phyloP scores from a whole-genome alignment of 1,139 yeast genomes.

The Kurtzmaniella quercitrusa region DNA sequence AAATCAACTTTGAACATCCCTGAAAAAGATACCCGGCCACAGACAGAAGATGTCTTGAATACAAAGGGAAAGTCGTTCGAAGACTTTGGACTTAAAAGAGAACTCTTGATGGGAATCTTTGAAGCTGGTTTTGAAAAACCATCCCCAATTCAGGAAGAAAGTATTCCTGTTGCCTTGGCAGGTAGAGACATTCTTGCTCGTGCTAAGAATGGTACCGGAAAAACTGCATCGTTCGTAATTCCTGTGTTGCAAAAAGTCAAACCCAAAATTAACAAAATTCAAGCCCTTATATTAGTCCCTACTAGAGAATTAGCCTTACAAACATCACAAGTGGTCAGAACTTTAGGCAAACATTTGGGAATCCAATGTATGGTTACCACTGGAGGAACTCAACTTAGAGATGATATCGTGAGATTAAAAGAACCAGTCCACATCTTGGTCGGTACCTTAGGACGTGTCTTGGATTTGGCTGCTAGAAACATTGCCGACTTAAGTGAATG shows the following conservation, averaged over 20 bases:
- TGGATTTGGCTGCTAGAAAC: slow-evolving; percentile 86
- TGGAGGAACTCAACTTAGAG: slow-evolving; percentile 94
- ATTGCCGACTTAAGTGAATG: slow-evolving; percentile 87
- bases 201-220: slow-evolving; percentile 98
- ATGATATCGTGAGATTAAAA: slow-evolving; percentile 87
- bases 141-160: slow-evolving; percentile 96
- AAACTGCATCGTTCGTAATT: slow-evolving; percentile 92
- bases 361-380: slow-evolving; percentile 97
- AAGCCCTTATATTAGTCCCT: slow-evolving; percentile 85
- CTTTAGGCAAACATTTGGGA: slow-evolving; percentile 93
- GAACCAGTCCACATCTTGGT: slow-evolving; percentile 91
- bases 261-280: slow-evolving; percentile 81
- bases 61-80: slow-evolving; percentile 92
- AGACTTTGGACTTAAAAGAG: slow-evolving; percentile 87
- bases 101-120: slow-evolving; percentile 94
- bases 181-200: slow-evolving; percentile 97
- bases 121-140: slow-evolving; percentile 99
- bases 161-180: slow-evolving; percentile 91
- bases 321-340: slow-evolving; percentile 94
- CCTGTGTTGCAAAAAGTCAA: slow-evolving; percentile 83
- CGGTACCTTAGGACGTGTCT: slow-evolving; percentile 95
- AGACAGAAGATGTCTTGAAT: slow-evolving; percentile 91
- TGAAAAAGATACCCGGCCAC: slow-evolving; percentile 82
- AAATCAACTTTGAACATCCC: slow-evolving; percentile 74
- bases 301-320: slow-evolving; percentile 96